A percentile compares a stretch with the other conserved stretches of the same genome.
Evolutionary conservation across 805 yeast species (phyloP).

Genomic region (Tetrapisispora pingtungensis): DNA sequence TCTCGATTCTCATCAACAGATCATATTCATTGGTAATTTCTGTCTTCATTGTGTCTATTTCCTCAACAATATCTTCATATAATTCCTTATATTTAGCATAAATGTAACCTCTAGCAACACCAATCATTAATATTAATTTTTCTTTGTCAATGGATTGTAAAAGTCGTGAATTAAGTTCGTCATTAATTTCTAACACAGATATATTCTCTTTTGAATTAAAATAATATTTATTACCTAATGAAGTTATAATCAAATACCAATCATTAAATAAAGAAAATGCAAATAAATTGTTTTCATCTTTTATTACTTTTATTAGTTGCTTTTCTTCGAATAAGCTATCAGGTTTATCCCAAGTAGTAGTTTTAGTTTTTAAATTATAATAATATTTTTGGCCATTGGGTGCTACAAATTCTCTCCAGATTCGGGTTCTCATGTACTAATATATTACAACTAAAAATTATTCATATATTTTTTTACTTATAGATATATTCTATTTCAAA

Average conservation of each 20-base stretch:
- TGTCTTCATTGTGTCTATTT: slow-evolving; percentile 8
- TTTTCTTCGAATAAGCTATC: slow-evolving; percentile 4
- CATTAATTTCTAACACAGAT: slow-evolving; percentile 28
- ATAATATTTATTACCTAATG: slow-evolving; percentile 36
- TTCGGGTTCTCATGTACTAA: slow-evolving; percentile 2
- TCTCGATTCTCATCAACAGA: background rate
- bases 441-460: no score
- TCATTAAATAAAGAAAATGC: slow-evolving; percentile 18
- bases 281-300: slow-evolving; percentile 9
- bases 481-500: no score
- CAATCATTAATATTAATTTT: slow-evolving; percentile 16
- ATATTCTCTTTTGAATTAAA: slow-evolving; percentile 22
- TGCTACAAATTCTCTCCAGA: slow-evolving; percentile 32
- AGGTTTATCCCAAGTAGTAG: slow-evolving; percentile 34
- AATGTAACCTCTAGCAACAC: slow-evolving; percentile 17
- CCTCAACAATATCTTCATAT: slow-evolving; percentile 13
- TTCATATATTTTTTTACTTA: no score
- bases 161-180: slow-evolving; percentile 19
- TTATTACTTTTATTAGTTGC: background rate
- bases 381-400: slow-evolving; percentile 32
- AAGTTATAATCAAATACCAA: slow-evolving; percentile 37
- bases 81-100: slow-evolving; percentile 7
- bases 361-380: slow-evolving; percentile 30
- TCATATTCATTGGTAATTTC: slow-evolving; percentile 6
- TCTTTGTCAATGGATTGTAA: slow-evolving; percentile 25